phyloP scores from a whole-genome alignment of 768 basidiomycete genomes.

The Crepidotus variabilis region DNA sequence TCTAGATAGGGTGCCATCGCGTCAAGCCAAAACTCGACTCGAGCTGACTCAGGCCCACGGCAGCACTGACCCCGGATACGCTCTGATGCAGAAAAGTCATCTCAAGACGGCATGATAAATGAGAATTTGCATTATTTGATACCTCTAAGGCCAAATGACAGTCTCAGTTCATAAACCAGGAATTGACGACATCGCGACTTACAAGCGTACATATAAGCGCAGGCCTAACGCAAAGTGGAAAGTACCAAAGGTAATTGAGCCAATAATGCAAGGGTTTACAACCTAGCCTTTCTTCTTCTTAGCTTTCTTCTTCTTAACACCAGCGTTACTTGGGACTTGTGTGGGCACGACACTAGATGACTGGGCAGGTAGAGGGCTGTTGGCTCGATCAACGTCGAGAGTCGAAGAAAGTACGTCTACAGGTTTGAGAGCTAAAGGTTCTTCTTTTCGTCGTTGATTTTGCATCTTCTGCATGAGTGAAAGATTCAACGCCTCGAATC shows the following conservation, averaged over 20 bases:
- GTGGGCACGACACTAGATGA: slow-evolving; percentile 27
- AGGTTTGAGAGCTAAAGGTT: slow-evolving; percentile 24
- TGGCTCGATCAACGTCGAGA: slow-evolving; percentile 18
- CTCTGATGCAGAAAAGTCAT: too few relatives aligned
- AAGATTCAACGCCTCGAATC: slow-evolving; percentile 89
- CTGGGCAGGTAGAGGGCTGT: slow-evolving; percentile 26
- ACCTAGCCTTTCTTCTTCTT: slow-evolving; percentile 63
- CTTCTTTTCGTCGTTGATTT: slow-evolving; percentile 42
- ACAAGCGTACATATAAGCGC: too few relatives aligned
- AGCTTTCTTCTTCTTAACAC: slow-evolving; percentile 79
- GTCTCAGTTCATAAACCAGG: too few relatives aligned
- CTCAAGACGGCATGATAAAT: too few relatives aligned
- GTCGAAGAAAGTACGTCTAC: slow-evolving; percentile 17
- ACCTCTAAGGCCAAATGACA: too few relatives aligned
- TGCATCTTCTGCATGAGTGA: slow-evolving; percentile 86
- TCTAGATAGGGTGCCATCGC: too few relatives aligned
- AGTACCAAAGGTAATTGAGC: background rate
- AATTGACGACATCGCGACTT: too few relatives aligned
- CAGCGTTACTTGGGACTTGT: slow-evolving; percentile 43
- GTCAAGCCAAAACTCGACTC: too few relatives aligned
- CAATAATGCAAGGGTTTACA: background rate
- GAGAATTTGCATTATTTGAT: too few relatives aligned
- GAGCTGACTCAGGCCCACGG: too few relatives aligned
- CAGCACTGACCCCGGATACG: too few relatives aligned
- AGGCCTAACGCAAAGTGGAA: too few relatives aligned